Evolutionary conservation across 2,329 filamentous ascomycete genomes (phyloP).

Genomic region (Domatiomyces globalis): DNA sequence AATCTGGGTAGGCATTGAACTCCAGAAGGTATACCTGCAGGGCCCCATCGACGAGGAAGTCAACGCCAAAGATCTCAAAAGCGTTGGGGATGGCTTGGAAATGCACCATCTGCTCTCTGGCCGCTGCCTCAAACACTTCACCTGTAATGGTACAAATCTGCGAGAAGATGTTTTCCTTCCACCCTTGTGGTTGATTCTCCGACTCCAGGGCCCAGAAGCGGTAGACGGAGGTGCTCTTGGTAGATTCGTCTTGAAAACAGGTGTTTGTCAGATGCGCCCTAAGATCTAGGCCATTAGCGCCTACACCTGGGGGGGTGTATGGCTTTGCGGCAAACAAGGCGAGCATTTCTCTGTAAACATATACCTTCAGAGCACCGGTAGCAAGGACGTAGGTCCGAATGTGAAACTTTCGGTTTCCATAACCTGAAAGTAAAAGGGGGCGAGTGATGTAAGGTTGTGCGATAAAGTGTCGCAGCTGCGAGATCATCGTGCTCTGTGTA

Average conservation of each 20-base stretch:
- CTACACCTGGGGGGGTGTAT: constrained; percentile 49
- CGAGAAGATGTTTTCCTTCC: constrained; percentile 49
- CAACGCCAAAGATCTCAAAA: constrained; percentile 84
- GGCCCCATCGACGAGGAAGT: constrained; percentile 63
- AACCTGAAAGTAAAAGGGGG: constrained; percentile 55
- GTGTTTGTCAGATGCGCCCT: constrained; percentile 85
- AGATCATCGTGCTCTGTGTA: constrained; percentile 55
- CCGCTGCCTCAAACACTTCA: constrained; percentile 75
- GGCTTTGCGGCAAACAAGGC: constrained; percentile 71
- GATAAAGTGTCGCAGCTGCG: constrained; percentile 88
- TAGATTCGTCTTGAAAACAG: constrained; percentile 57
- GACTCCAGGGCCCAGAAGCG: constrained; percentile 58
- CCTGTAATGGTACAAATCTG: constrained; percentile 63
- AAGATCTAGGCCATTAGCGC: constrained; percentile 39
- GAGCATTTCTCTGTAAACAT: constrained; percentile 82
- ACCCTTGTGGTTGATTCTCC: constrained; percentile 23
- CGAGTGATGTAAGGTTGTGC: constrained; percentile 89
- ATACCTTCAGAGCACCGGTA: constrained; percentile 61
- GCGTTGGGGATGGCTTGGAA: constrained; percentile 80
- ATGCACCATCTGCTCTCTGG: constrained; percentile 69
- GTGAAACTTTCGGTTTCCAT: constrained; percentile 74
- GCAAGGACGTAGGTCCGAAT: constrained; percentile 84
- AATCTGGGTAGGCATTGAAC: constrained; percentile 93
- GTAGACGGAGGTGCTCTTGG: constrained; percentile 43
- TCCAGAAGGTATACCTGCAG: constrained; percentile 66